Percentiles rank a stretch among this genome's conserved stretches.
Conservation (phyloP, 116 monocot species). For the Dioscorea cayenensis region DNA sequence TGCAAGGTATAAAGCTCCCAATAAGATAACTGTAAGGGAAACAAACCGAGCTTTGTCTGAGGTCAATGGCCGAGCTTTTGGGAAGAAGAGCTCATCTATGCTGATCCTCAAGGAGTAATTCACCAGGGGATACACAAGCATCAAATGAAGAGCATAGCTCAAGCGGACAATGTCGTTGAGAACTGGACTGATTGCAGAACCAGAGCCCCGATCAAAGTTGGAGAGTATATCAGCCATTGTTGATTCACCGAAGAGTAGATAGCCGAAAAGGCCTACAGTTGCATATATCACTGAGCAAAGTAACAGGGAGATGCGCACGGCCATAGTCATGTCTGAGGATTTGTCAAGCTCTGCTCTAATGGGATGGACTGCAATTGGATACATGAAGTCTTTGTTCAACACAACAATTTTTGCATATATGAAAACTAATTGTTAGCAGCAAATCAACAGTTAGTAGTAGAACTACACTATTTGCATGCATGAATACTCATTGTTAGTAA, state of each 20-base stretch:
- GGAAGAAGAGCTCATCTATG: constrained; percentile 69
- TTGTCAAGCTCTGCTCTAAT: constrained; percentile 57
- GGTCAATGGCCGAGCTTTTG: constrained; percentile 25
- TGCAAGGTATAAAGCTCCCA: constrained; percentile 43
- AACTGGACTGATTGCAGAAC: constrained; percentile 27
- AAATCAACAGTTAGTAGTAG: too few species aligned
- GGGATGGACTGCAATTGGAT: constrained; percentile 60
- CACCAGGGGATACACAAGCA: constrained; percentile 81
- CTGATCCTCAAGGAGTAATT: constrained; percentile 77
- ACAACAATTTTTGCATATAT: too few species aligned
- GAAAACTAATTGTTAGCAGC: neutral
- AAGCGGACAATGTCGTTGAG: constrained; percentile 62
- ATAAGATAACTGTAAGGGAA: constrained; percentile 33
- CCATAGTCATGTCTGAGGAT: constrained; percentile 64
- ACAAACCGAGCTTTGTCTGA: constrained; percentile 38
- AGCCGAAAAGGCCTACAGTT: constrained; percentile 66
- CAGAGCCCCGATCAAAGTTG: constrained; percentile 54
- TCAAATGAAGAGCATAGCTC: constrained; percentile 84
- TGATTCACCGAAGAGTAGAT: constrained; percentile 81
- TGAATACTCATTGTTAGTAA: too few species aligned
- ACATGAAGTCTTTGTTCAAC: neutral
- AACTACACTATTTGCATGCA: too few species aligned
- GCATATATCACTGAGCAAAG: constrained; percentile 76
- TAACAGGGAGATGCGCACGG: constrained; percentile 66
- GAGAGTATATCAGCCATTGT: constrained; percentile 82